Evolutionary conservation across 1,284 basidiomycete species (phyloP).

Genomic region (Ganoderma lucidum): DNA sequence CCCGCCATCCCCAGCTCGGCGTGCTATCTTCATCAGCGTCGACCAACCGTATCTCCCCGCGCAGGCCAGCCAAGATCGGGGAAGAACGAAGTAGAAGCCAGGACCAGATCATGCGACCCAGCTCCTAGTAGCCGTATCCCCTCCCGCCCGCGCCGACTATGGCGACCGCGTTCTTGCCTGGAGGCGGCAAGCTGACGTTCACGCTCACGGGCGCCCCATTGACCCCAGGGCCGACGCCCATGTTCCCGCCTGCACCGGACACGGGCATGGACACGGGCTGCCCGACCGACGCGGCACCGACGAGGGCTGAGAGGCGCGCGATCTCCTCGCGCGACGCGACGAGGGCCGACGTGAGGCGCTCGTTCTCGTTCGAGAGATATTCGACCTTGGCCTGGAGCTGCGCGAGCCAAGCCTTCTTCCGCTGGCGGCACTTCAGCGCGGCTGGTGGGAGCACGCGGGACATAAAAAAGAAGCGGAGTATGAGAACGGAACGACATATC

Average conservation of each 20-base stretch:
- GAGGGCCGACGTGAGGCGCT: constrained; percentile 84
- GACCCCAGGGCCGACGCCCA: constrained; percentile 29
- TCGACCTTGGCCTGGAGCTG: constrained; percentile 95
- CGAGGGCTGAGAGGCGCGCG: constrained; percentile 75
- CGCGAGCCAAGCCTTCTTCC: constrained; percentile 97
- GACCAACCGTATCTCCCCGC: neutral
- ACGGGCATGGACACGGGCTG: constrained; percentile 36
- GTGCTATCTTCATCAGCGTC: constrained; percentile 12
- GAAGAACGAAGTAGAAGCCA: constrained; percentile 55
- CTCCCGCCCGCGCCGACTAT: constrained; percentile 39
- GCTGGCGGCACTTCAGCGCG: constrained; percentile 97
- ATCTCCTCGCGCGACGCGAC: constrained; percentile 83
- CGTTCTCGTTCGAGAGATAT: constrained; percentile 90
- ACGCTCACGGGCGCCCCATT: constrained; percentile 51
- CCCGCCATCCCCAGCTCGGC: constrained; percentile 19
- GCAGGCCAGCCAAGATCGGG: constrained; percentile 2
- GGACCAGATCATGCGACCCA: constrained; percentile 42
- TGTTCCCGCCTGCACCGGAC: constrained; percentile 22
- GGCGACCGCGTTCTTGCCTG: constrained; percentile 38
- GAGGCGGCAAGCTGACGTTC: constrained; percentile 50
- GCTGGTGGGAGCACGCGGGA: constrained; percentile 62
- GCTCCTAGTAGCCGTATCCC: constrained; percentile 40
- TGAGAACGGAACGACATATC: constrained; percentile 13
- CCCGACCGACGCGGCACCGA: constrained; percentile 66
- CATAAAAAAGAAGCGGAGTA: neutral